phyloP scores from a whole-genome alignment of 1,284 basidiomycete genomes.

The Tilletia walkeri region DNA sequence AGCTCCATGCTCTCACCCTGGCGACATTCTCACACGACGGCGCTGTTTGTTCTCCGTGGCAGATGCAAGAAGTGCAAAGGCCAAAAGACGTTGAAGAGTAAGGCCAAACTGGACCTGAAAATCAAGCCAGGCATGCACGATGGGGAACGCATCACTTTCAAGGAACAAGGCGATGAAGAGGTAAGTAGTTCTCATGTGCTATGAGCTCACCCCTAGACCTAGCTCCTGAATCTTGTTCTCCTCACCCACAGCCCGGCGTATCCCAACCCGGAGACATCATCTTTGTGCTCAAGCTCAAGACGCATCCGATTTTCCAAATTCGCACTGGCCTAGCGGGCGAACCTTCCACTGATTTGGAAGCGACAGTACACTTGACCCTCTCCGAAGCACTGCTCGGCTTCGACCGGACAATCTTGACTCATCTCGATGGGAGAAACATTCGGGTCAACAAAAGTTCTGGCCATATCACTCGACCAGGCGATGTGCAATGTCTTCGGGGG shows the following conservation, averaged over 20 bases:
- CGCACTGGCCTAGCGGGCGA: constrained; percentile 63
- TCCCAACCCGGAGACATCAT: constrained; percentile 62
- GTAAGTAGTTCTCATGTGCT: not conserved
- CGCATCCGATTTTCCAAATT: constrained; percentile 77
- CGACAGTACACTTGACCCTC: constrained; percentile 61
- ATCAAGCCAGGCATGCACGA: constrained; percentile 86
- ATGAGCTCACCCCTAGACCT: constrained; percentile 28
- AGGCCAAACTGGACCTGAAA: constrained; percentile 63
- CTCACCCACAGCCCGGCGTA: constrained; percentile 16
- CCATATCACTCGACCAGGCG: constrained; percentile 41
- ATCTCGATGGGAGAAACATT: constrained; percentile 50
- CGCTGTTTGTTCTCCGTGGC: not conserved
- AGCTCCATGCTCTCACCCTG: constrained; percentile 55
- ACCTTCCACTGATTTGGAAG: constrained; percentile 60
- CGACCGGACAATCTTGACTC: constrained; percentile 48
- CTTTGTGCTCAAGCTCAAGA: constrained; percentile 71
- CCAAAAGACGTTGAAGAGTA: constrained; percentile 76
- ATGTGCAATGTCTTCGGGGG: constrained; percentile 42
- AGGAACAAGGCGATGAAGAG: constrained; percentile 84
- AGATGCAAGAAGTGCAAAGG: constrained; percentile 92
- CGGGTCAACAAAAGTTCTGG: constrained; percentile 29
- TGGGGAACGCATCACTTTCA: constrained; percentile 78
- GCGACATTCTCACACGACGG: constrained; percentile 2
- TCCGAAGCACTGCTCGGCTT: constrained; percentile 46
- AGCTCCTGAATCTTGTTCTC: not conserved